A percentile compares a stretch with the other conserved stretches of the same genome.
These are phyloP conservation scores for Calonectria ilicicola DNA, from an alignment of 2,329 filamentous ascomycete genomes.

Conservation along the genomic window DNA sequence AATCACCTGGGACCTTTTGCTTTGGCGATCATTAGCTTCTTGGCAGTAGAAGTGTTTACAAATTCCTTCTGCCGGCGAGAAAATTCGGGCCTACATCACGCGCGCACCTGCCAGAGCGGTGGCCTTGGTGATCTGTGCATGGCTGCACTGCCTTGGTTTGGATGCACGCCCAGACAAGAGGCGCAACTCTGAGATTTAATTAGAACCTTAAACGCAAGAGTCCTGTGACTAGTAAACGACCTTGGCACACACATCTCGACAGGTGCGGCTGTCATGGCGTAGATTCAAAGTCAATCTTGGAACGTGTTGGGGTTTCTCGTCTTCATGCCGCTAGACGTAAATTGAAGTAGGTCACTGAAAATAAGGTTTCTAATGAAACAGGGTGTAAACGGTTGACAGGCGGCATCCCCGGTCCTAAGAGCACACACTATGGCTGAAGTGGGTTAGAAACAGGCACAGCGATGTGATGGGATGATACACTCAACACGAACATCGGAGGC, in stretches of 20 bases:
- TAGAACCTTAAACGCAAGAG: neutral
- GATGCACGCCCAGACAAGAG: neutral
- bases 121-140: neutral
- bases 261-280: neutral
- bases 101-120: neutral
- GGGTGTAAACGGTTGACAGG: neutral
- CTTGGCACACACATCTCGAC: no score
- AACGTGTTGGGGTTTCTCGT: neutral
- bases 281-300: neutral
- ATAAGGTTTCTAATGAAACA: neutral
- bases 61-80: neutral
- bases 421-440: neutral
- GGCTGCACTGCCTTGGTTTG: neutral
- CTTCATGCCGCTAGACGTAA: neutral
- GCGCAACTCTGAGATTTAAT: neutral
- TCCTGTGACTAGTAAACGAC: neutral
- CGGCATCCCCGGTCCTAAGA: neutral
- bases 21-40: neutral
- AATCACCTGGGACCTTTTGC: no score
- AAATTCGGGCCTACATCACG: neutral
- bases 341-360: neutral
- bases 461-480: neutral
- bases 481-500: neutral
- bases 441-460: neutral
- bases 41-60: neutral